Base-by-base conservation (phyloP, 805 yeast genomes). In the Saccharomycodes ludwigii region DNA sequence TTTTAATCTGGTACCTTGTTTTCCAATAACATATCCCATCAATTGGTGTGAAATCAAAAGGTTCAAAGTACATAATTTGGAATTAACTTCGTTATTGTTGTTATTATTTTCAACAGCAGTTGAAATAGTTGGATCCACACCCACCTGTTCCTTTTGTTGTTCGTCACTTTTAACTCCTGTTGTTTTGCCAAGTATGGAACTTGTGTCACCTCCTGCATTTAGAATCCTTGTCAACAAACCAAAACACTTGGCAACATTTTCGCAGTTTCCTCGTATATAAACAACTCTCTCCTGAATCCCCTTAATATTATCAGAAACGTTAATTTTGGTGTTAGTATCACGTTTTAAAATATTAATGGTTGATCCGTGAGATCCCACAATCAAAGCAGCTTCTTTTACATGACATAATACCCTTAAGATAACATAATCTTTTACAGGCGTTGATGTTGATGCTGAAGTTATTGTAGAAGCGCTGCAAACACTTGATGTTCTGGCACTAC, bases 291-390 rank as follows among this genome's bases (percentile, higher is more conserved):
- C 93, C 2, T 80, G 77, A 5, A 76, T 70, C 17, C 76, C 80
- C 42, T 70, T 67, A 32, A 76, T 59, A 48, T 81, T 80, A 34
- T 80, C 88, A 43, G 81, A 71, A 10, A 80, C 82, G 43, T 73
- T 71, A 27, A 82, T 65, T 40, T 78, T 63, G 6, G 81, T 77
- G 33, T 63, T 63, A 3, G 88, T 73, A 30, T 62, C 61, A 8
- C 68, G 74, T 42, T 81, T 72, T 33, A 81, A 67, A 37, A 65
- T 75, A 26, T 68, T 64, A 30, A 81, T 78, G 11, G 66, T 69
- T 35, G 76, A 83, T n/a, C 94, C 94, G 34, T 77, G 78, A 42
- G 76, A 76, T 0, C 94, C 93, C 11, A 81, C 88, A 28, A 81
- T 63, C 14, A 68, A 52, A 3, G 81, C 73, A 2, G 93, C 86